Base-by-base conservation (phyloP, 2,329 filamentous ascomycete genomes). In the Phyllosticta citrichinensis region DNA sequence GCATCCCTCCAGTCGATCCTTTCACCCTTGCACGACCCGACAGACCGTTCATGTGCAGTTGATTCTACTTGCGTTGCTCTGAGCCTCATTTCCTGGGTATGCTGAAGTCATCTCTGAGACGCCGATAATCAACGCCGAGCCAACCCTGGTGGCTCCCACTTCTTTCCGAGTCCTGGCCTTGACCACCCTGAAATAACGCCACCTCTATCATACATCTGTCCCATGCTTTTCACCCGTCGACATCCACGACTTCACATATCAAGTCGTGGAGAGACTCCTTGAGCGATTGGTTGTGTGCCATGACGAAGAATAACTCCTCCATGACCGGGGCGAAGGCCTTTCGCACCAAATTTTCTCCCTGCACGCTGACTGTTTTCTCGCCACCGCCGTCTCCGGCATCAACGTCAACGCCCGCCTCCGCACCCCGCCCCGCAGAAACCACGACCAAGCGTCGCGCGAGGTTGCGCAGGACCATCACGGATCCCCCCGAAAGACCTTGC, bases 401-500 rank as follows among this genome's bases (percentile, higher is more conserved):
- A 68, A 77, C 76, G 65, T 84, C 65, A 68, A 77, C 76, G 65
- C 83, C 81, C 67, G 86, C 80, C 0, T 80, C 50, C 0, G 58
- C n/a, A 5, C 30, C 27, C 27, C 53, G 57, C 14, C 52, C 30
- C 24, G 47, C 11, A 54, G 50, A 63, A 0, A 70, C 70, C 0
- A 68, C 69, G 2, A 69, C 68, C 3, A 76, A 68, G 60, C 75
- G 72, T 24, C 77, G 74, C 12, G 89, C 89, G 63, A 94, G 83
- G 70, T 94, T 94, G 30, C 89, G 83, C 54, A 94, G 79, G 40
- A 94, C 87, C 27, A 93, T 79, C 14, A 88, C 86, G 2, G 88
- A 87, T 60, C 87, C 89, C 6, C 93, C 79, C n/a, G 89, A 88
- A 40, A 93, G 86, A 5, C 89, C 89, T 0, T 87, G 87, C 2